Evolutionary conservation across 495 filamentous ascomycete species (phyloP).

Genomic region (Barbatosphaeria neglecta): DNA sequence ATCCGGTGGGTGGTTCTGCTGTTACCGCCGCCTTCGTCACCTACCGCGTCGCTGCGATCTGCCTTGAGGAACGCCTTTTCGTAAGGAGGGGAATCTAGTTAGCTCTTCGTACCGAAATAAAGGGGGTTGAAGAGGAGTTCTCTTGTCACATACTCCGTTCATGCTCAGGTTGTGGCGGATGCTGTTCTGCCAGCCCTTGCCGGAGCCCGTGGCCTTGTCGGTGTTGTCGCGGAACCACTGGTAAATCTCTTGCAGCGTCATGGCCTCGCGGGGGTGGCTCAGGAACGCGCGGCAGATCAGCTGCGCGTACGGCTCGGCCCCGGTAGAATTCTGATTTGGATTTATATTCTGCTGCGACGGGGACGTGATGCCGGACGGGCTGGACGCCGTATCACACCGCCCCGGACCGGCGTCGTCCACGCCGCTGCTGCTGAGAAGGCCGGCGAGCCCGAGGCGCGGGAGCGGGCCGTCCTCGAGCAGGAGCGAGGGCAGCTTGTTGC

Average conservation of each 20-base stretch:
- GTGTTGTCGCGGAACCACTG: constrained; percentile 80
- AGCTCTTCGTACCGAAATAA: not conserved
- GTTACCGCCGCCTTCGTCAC: not conserved
- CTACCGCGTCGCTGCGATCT: constrained; percentile 14
- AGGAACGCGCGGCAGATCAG: constrained; percentile 70
- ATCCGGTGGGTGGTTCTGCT: not conserved
- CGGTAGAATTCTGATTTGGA: too few relatives aligned
- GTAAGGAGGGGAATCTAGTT: not conserved
- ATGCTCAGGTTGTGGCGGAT: constrained; percentile 95
- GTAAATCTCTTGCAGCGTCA: constrained; percentile 82
- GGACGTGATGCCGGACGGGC: too few relatives aligned
- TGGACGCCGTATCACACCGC: too few relatives aligned
- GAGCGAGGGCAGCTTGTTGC: too few relatives aligned
- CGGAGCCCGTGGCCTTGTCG: constrained; percentile 51
- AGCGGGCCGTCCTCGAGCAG: too few relatives aligned
- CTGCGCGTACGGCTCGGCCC: constrained; percentile 64
- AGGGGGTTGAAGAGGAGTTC: not conserved
- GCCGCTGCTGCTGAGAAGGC: too few relatives aligned
- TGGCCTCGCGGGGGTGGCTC: constrained; percentile 47
- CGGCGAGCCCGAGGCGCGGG: too few relatives aligned
- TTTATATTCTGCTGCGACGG: constrained; percentile 5
- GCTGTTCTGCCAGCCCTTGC: constrained; percentile 91
- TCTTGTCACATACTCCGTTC: constrained; percentile 76
- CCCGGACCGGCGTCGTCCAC: too few relatives aligned
- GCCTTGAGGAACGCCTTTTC: constrained; percentile 31